These are phyloP conservation scores for Russula sp. DNA, from an alignment of 768 basidiomycete species.

Conservation along the genomic window DNA sequence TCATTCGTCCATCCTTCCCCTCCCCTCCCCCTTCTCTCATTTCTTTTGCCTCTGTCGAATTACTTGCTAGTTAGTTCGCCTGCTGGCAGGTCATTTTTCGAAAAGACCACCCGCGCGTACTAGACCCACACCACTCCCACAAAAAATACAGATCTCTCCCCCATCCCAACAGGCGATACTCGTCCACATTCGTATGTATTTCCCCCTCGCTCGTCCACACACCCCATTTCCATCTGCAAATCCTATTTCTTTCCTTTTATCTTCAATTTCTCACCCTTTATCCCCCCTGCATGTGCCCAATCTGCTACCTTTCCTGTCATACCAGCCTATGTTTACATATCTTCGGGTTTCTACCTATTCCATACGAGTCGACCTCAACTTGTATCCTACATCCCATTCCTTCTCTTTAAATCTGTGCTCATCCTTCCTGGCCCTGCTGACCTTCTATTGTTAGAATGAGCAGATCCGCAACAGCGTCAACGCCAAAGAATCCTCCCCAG, in stretches of 20 bases:
- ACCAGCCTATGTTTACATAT: neutral
- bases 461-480: constrained; percentile 77
- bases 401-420: neutral
- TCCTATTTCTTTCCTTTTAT: neutral
- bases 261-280: neutral
- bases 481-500: constrained; percentile 68
- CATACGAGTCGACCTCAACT: neutral
- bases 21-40: constrained; percentile 4
- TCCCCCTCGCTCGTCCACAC: neutral
- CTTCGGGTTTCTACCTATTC: neutral
- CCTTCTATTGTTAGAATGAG: constrained; percentile 66
- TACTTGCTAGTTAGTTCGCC: constrained; percentile 32
- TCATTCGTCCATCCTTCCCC: constrained; percentile 27
- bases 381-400: neutral
- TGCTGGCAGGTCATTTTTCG: constrained; percentile 33
- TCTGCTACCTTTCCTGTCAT: neutral
- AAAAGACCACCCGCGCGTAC: constrained; percentile 30
- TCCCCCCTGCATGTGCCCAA: neutral
- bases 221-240: constrained; percentile 3
- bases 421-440: constrained; percentile 1
- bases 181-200: constrained; percentile 30
- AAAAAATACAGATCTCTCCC: constrained; percentile 27
- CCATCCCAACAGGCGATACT: constrained; percentile 24
- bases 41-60: constrained; percentile 28
- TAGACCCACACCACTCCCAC: constrained; percentile 21